Evolutionary conservation across 768 basidiomycete genomes (phyloP), one percentile per base, ranked within the genome.

Genomic region (Rhodotorula sphaerocarpa): DNA sequence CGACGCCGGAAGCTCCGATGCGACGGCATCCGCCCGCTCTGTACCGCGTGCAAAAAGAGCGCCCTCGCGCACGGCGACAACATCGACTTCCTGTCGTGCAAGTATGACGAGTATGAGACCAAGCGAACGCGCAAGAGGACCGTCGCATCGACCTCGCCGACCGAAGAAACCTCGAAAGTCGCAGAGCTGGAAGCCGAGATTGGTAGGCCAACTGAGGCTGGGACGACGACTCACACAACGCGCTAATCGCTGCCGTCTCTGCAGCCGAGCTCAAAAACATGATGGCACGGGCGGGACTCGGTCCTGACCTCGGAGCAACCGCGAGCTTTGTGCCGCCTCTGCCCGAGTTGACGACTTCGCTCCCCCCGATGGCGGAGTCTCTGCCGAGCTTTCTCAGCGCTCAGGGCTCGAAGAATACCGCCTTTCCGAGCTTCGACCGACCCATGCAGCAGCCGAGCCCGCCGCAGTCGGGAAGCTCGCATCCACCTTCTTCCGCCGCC

Each of bases 1-100:
- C 18, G 63, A 18, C 41, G 34, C n/a, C 56, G 56, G 16, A 64
- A 64, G 33, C 52, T 64, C 52, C 58, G 59, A 43, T 65, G 66
- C 46, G 66, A 67, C 23, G 62, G 55, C 6, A 41, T 30, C 23
- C 52, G 54, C 3, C 61, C 66, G 0, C 25, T 50, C 2, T 67
- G 66, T 21, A 28, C 30, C 0, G 39, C 50, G 0, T 67, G 66
- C 39, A 2, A 1, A 1, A 51, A 34, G 25, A 33, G 31, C 21
- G 66, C 66, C 6, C 7, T 42, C 25, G 61, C 50, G 16, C 62
- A 54, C 58, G 58, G 50, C 15, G 46, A 50, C n/a, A 27, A 28
- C n/a, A 25, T 18, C 2, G 3, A 7, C 6, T 25, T 23, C 10
- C n/a, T 30, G 33, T 21, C n/a, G 23, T 50, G 34, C 21, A 5